phyloP scores from a whole-genome alignment of 2,329 filamentous ascomycete species.

The Pestalotiopsis sp. region DNA sequence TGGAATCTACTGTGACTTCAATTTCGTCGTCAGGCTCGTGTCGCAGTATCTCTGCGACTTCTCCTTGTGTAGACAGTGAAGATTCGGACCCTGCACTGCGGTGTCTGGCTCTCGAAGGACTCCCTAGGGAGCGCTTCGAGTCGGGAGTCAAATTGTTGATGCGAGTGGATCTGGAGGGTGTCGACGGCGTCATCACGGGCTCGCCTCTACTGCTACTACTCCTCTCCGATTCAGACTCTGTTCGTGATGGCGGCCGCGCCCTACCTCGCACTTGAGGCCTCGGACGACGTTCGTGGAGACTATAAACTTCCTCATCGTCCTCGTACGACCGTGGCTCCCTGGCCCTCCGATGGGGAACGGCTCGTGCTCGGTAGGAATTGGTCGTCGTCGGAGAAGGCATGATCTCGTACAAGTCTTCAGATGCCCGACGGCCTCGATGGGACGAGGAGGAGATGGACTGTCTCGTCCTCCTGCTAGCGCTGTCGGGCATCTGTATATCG shows the following conservation, averaged over 20 bases:
- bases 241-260: conserved; percentile 21
- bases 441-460: conserved; percentile 22
- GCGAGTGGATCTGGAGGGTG: conserved; percentile 36
- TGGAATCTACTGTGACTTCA: background rate
- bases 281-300: conserved; percentile 26
- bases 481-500: conserved; percentile 37
- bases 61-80: conserved; percentile 30
- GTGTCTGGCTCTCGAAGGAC: conserved; percentile 34
- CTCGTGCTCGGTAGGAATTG: conserved; percentile 26
- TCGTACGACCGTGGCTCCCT: conserved; percentile 25
- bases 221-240: conserved; percentile 24
- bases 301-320: conserved; percentile 21
- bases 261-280: conserved; percentile 29
- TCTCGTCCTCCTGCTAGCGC: conserved; percentile 23
- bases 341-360: conserved; percentile 25
- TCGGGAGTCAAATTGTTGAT: conserved; percentile 40
- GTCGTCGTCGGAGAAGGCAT: conserved; percentile 32
- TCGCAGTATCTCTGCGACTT: conserved; percentile 7
- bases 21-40: background rate
- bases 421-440: conserved; percentile 25
- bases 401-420: conserved; percentile 29
- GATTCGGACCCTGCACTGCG: conserved; percentile 43
- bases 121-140: conserved; percentile 37
- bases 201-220: conserved; percentile 22
- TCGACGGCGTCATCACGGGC: conserved; percentile 26